Evolutionary conservation across 805 yeast genomes (phyloP), one percentile per base, ranked within the genome.

Genomic region (Lachancea dasiensis): DNA sequence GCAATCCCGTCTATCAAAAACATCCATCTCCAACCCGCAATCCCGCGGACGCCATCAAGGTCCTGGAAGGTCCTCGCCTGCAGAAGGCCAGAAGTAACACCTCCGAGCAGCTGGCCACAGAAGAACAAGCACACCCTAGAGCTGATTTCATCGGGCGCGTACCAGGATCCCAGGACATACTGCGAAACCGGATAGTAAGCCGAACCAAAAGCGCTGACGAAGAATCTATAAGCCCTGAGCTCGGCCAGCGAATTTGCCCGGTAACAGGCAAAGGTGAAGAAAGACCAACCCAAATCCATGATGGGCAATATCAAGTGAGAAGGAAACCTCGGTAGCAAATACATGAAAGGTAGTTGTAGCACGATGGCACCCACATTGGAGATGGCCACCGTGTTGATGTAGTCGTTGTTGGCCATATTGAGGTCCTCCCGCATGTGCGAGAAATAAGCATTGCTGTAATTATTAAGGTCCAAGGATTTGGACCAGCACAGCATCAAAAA

Each of bases 181-280:
- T 78, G 81, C 39, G 76, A 66, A 15, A 75, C 77, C 4, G 86
- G 82, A 61, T 75, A 69, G 49, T 68, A 73, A n/a, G 80, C 76
- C 3, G 84, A 76, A 55, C 85, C 92, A 54, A 78, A 77, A 0
- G 75, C 72, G 27, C 83, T 89, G 41, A 81, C 67, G 27, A 82
- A 67, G 49, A 82, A 82, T 36, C 92, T 62, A 29, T 78, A 59
- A 1, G 73, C 86, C 54, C 76, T 72, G 26, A 84, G 60, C 34
- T 74, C 75, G 2, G 64, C 59, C 11, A 73, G 72, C 8, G 63
- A 66, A 16, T 68, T 65, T 31, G 69, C 77, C 46, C 66, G 67
- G 50, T 69, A 78, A 31, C 74, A 65, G 9, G 72, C 69, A 29
- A 80, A 64, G 2, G 87, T 81, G 40, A 81, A 69, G 38, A 80